Evolutionary conservation across 805 yeast genomes (phyloP).

Genomic region (Ogataea nonfermentans): DNA sequence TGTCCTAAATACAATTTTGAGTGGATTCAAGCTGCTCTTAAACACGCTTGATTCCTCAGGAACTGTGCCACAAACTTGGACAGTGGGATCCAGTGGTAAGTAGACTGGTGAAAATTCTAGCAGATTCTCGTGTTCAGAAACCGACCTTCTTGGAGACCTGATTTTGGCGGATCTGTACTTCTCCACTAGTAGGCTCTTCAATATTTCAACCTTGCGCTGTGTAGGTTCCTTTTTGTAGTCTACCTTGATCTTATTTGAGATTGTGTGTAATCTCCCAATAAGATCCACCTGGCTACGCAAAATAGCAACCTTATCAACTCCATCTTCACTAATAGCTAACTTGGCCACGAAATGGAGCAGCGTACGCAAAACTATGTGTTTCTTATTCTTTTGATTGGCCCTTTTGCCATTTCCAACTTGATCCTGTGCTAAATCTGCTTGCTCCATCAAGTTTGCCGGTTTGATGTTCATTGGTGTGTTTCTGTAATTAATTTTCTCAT

Average conservation of each 20-base stretch:
- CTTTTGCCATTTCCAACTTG: constrained; percentile 10
- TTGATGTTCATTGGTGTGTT: not conserved
- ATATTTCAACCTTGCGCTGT: constrained; percentile 65
- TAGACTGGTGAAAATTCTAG: constrained; percentile 52
- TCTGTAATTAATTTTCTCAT: constrained; percentile 35
- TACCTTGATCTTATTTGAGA: constrained; percentile 62
- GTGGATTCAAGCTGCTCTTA: constrained; percentile 86
- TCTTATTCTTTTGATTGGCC: constrained; percentile 6
- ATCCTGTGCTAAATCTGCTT: constrained; percentile 16
- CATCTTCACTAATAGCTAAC: constrained; percentile 26
- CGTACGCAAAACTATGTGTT: constrained; percentile 28
- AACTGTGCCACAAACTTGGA: constrained; percentile 68
- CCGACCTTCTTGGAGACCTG: constrained; percentile 12
- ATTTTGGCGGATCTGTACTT: constrained; percentile 34
- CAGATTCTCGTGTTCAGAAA: constrained; percentile 27
- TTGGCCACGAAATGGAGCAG: constrained; percentile 30
- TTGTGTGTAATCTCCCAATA: constrained; percentile 58
- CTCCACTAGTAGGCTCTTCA: constrained; percentile 58
- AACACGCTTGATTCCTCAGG: constrained; percentile 84
- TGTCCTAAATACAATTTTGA: constrained; percentile 76
- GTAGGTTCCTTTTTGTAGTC: constrained; percentile 68
- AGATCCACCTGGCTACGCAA: constrained; percentile 59
- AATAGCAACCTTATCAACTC: constrained; percentile 30
- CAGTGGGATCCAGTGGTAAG: constrained; percentile 81
- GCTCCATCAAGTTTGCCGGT: constrained; percentile 7